Evolutionary conservation across 257 asterid genomes (phyloP).

Genomic region (Eucommia ulmoides): DNA sequence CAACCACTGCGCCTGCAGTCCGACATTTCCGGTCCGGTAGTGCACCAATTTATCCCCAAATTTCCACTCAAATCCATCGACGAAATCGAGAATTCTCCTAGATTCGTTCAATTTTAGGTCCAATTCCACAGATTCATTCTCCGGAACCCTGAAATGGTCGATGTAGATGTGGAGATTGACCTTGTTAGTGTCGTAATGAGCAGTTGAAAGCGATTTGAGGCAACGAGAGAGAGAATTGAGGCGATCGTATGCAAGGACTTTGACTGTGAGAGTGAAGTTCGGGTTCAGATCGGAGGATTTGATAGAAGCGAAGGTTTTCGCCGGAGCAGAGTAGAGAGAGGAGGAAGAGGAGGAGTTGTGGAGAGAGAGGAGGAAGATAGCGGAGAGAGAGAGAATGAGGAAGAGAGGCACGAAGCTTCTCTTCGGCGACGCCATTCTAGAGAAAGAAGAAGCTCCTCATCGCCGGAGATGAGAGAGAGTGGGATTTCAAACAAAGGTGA

Average conservation of each 20-base stretch:
- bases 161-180: conserved; percentile 71
- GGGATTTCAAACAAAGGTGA: too few relatives aligned
- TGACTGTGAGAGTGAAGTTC: conserved; percentile 66
- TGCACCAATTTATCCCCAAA: conserved; percentile 58
- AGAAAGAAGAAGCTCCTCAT: not conserved
- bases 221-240: conserved; percentile 76
- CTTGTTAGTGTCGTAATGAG: conserved; percentile 53
- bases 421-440: conserved; percentile 18
- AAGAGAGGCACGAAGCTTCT: conserved; percentile 23
- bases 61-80: conserved; percentile 61
- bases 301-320: conserved; percentile 19
- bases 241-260: conserved; percentile 79
- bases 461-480: too few relatives aligned
- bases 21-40: conserved; percentile 44
- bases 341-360: conserved; percentile 31
- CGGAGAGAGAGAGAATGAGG: conserved; percentile 17
- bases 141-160: conserved; percentile 49
- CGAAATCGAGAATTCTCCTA: conserved; percentile 46
- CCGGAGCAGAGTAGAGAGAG: conserved; percentile 26
- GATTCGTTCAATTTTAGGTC: conserved; percentile 44
- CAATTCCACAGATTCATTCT: conserved; percentile 27
- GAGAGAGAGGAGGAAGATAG: conserved; percentile 19
- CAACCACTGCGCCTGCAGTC: conserved; percentile 66
- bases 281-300: conserved; percentile 23
- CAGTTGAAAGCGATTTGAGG: conserved; percentile 57